Conservation (phyloP, 2,329 filamentous ascomycete species). For the Neonectria sp. region DNA sequence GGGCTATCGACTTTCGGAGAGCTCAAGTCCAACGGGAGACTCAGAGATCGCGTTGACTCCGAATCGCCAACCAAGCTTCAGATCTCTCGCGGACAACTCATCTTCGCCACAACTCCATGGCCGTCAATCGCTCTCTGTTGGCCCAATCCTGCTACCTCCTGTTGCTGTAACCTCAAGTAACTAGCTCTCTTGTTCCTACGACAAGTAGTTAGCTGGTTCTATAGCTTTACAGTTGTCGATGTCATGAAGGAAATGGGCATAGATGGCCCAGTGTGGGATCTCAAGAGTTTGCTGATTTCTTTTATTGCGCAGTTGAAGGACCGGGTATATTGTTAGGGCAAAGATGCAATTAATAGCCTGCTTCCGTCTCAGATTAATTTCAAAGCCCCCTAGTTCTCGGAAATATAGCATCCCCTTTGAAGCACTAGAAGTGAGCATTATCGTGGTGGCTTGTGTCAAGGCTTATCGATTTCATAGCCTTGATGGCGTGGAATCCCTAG, state of each 20-base stretch:
- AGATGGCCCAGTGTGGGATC: conserved; percentile 3
- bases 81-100: conserved; percentile 15
- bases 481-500: not conserved
- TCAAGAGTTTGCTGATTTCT: not conserved
- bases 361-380: not conserved
- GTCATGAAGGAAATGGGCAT: conserved; percentile 4
- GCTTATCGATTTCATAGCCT: not conserved
- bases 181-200: not conserved
- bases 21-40: conserved; percentile 5
- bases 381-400: not conserved
- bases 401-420: not conserved
- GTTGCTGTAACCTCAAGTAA: not conserved
- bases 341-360: not conserved
- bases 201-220: conserved; percentile 3
- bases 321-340: not conserved
- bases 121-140: not conserved
- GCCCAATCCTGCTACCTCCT: not conserved
- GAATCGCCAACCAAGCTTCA: conserved; percentile 3
- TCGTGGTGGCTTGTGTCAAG: not conserved
- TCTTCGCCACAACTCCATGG: not conserved
- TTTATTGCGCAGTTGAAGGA: not conserved
- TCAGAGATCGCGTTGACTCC: conserved; percentile 11
- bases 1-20: conserved; percentile 14
- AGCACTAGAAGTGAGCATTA: not conserved
- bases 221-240: conserved; percentile 9